A percentile compares a stretch with the other conserved stretches of the same genome.
Evolutionary conservation across 257 asterid species (phyloP).

Genomic region (Solanum pinnatisectum): DNA sequence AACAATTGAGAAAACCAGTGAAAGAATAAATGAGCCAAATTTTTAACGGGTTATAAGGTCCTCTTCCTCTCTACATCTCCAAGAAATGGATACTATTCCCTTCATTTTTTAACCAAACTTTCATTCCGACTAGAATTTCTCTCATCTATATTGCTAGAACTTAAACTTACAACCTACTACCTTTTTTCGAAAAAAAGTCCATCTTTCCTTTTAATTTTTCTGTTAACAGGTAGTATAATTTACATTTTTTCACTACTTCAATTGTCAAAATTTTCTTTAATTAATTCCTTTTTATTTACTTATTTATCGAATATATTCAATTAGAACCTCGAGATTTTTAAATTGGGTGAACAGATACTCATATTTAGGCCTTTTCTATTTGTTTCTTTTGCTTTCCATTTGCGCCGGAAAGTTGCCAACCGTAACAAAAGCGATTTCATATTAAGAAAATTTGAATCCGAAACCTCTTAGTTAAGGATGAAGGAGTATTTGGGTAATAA

Average conservation of each 20-base stretch:
- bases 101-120: not conserved
- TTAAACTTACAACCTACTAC: not conserved
- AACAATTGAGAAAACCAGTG: not conserved
- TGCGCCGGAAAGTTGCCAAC: too few relatives aligned
- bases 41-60: not conserved
- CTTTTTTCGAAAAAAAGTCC: not conserved
- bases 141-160: not conserved
- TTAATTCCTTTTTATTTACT: not conserved
- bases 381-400: too few relatives aligned
- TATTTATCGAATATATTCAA: not conserved
- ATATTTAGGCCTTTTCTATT: not conserved
- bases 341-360: not conserved
- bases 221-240: not conserved
- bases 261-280: not conserved
- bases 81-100: not conserved
- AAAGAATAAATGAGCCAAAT: not conserved
- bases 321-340: not conserved
- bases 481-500: not conserved
- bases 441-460: too few relatives aligned
- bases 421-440: too few relatives aligned
- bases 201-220: not conserved
- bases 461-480: too few relatives aligned
- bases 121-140: not conserved
- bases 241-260: not conserved
- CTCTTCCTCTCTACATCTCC: not conserved